Evolutionary conservation across 768 basidiomycete genomes (phyloP).

Genomic region (Tubosaeta sp.): DNA sequence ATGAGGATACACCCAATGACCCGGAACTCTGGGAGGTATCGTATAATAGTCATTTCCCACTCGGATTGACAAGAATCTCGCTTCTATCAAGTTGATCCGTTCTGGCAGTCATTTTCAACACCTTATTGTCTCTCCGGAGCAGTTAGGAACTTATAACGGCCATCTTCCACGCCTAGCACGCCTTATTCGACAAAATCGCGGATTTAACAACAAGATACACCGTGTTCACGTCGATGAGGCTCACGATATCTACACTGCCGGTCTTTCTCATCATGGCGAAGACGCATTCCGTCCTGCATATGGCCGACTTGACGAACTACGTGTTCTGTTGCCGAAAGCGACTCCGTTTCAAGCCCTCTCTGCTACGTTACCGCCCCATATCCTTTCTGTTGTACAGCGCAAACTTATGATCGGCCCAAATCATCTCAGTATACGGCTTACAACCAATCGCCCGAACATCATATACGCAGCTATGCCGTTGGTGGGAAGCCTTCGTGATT

Average conservation of each 20-base stretch:
- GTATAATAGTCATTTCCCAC: no score
- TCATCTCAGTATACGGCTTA: background rate
- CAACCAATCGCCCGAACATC: background rate
- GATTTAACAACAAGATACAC: no score
- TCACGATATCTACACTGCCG: no score
- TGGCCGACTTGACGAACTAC: background rate
- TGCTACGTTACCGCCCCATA: background rate
- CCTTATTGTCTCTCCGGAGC: conserved; percentile 5
- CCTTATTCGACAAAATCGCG: background rate
- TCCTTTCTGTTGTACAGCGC: background rate
- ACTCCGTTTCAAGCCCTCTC: conserved; percentile 1
- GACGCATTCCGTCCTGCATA: background rate
- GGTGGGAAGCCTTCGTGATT: background rate
- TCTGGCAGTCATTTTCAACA: background rate
- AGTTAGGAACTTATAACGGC: conserved; percentile 1
- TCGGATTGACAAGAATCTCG: no score
- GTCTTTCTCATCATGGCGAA: no score
- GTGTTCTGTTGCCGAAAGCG: background rate
- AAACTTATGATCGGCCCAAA: background rate
- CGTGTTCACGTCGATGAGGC: no score
- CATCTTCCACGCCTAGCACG: background rate
- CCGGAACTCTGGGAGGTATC: background rate
- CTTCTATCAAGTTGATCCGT: no score
- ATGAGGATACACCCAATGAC: background rate
- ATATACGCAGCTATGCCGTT: background rate